Evolutionary conservation across 331 rosid species (phyloP), one percentile per base, ranked within the genome.

Genomic region (Arachis monticola): DNA sequence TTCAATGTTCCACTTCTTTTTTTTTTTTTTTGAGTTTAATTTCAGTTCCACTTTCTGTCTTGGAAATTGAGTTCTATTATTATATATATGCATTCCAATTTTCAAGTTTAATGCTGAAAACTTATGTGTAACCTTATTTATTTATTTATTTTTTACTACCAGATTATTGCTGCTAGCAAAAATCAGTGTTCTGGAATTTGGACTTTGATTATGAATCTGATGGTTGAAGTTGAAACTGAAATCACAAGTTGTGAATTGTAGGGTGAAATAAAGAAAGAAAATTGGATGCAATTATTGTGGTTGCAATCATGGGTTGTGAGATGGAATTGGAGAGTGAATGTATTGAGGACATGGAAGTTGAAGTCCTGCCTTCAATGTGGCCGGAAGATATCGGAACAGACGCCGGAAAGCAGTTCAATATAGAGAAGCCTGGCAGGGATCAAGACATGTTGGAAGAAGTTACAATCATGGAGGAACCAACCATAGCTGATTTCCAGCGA

Each of bases 401-500:
- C 62, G 90, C 70, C 55, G 93, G 96, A 5, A 95, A 89, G 70
- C 97, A 92, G 73, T 95, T 95, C 75, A 95, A 95, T 12, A 90
- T 95, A n/a, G 99, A 95, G 55, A 82, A 85, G 67, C 98, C 97
- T 27, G 92, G 97, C 79, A 82, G 52, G 72, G 99, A 90, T 77
- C 87, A 90, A 80, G 99, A 95, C 73, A 92, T 95, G 99, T 77
- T 95, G 78, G 88, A 89, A 78, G 96, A 90, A 76, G 92, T 95
- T 31, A 85, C 87, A 73, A 84, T 90, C 66, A 61, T 86, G 64
- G 97, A 88, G 65, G 97, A 95, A 73, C 85, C 98, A 31, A 82
- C 90, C 5, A 88, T 87, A 61, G 97, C 92, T 3, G 98, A 95
- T 85, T 90, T 95, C 69, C 85, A 90, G 83, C 86, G 96, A 17